These are phyloP conservation scores for Bombardia bombarda DNA, from an alignment of 495 filamentous ascomycete species.

Conservation along the genomic window DNA sequence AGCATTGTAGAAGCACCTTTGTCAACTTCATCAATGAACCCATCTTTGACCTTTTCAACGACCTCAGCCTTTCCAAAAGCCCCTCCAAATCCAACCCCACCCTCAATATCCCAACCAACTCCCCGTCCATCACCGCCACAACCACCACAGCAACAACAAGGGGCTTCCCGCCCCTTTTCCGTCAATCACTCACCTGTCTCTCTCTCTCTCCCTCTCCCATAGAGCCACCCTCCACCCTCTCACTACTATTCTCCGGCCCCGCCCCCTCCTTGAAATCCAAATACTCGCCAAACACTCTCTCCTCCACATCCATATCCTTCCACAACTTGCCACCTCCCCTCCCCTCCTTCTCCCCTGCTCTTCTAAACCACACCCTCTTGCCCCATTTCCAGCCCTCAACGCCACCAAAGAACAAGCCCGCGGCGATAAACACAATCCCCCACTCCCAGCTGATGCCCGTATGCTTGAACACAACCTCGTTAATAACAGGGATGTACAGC, in stretches of 20 bases:
- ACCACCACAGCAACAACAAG: conserved; percentile 2
- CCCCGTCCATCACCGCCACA: not conserved
- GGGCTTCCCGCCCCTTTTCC: conserved; percentile 35
- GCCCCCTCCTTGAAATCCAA: conserved; percentile 6
- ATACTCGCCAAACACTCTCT: conserved; percentile 31
- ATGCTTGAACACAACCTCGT: conserved; percentile 65
- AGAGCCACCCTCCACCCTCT: no score
- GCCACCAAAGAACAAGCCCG: conserved; percentile 50
- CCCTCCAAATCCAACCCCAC: not conserved
- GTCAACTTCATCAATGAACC: not conserved
- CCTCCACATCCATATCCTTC: conserved; percentile 33
- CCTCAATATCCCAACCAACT: not conserved
- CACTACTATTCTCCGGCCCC: not conserved
- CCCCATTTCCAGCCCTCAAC: conserved; percentile 59
- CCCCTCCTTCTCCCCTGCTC: conserved; percentile 10
- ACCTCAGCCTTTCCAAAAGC: not conserved
- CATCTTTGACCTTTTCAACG: not conserved
- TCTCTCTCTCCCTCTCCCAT: not conserved
- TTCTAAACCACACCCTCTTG: conserved; percentile 40
- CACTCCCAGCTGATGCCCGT: conserved; percentile 66
- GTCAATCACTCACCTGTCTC: conserved; percentile 31
- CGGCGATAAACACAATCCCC: conserved; percentile 51
- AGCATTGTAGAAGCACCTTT: not conserved
- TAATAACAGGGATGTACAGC: conserved; percentile 65
- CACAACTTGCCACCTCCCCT: conserved; percentile 11